Evolutionary conservation across 164 flowering plant species (phyloP), one percentile per base, ranked within the genome.

Genomic region (Nelumbo lutea): DNA sequence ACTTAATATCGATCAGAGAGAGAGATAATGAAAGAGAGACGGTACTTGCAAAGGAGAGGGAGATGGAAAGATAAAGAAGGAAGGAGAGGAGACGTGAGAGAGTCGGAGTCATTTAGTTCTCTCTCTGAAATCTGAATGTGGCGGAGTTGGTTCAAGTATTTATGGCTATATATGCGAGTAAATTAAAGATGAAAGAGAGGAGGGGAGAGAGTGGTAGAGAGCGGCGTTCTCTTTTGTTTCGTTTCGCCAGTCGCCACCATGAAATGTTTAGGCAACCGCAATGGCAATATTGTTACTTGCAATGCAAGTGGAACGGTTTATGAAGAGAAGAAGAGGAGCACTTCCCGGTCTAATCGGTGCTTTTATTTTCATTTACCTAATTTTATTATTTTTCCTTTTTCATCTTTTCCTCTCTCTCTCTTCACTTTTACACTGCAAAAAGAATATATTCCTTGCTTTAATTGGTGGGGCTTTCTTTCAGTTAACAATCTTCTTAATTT

Each of bases 371-470:
- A 27, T 27, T 27, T 27, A 27, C 27, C 27, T 27, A 27, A 27
- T 27, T 27, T 27, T 4, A 46, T 46, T 4, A 7, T 46, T 46
- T 46, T 46, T 46, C 48, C 48, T 11, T 11, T 69, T 38, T n/a
- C 65, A 59, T 59, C 64, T 11, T 69, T 38, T n/a, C 65, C 65
- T 59, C 64, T 46, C 60, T 63, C 51, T 11, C 38, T 57, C 42
- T 72, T 42, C 58, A 68, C 75, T 71, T 76, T 79, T 61, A 64
- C 68, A 27, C 3, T 50, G 10, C 9, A 46, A 59, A 41, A 71
- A 61, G 80, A 70, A 77, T 75, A 80, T 80, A 80, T 81, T 39
- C 87, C 68, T 84, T 82, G 72, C 87, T 82, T 84, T 77, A n/a
- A 47, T 47, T 55, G 10, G 44, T 6, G 73, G 84, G 61, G 74